These are phyloP conservation scores for Alloteropsis semialata DNA, from an alignment of 176 grass and related monocot genomes.

Conservation along the genomic window DNA sequence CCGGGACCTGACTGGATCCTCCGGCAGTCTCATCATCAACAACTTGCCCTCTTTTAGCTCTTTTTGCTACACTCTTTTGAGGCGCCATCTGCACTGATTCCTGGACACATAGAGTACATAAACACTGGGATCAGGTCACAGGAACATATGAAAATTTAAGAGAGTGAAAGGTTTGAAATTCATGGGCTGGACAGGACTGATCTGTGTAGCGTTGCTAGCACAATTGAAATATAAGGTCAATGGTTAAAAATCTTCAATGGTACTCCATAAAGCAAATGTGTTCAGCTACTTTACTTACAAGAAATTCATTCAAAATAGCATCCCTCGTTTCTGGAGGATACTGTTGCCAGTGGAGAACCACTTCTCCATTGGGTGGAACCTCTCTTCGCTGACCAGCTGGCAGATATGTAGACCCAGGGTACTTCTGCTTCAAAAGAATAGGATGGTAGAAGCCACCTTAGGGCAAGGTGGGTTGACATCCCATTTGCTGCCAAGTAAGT, in stretches of 20 bases:
- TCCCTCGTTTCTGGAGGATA: constrained; percentile 30
- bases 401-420: constrained; percentile 43
- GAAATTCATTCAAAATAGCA: constrained; percentile 42
- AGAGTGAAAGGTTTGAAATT: no score
- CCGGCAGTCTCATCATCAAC: no score
- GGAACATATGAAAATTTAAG: no score
- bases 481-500: constrained; percentile 31
- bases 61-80: no score
- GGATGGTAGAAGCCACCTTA: constrained; percentile 38
- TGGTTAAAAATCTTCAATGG: background rate
- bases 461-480: constrained; percentile 35
- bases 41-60: no score
- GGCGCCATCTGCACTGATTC: no score
- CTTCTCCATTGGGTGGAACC: constrained; percentile 24
- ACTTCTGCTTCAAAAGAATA: constrained; percentile 38
- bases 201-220: constrained; percentile 42
- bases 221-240: constrained; percentile 11
- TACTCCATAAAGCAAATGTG: background rate
- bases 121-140: no score
- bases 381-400: constrained; percentile 15
- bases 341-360: constrained; percentile 30
- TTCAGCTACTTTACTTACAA: constrained; percentile 42
- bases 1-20: no score
- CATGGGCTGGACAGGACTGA: no score
- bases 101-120: no score